phyloP scores from a whole-genome alignment of 768 basidiomycete genomes.

The Lentinula sp. region DNA sequence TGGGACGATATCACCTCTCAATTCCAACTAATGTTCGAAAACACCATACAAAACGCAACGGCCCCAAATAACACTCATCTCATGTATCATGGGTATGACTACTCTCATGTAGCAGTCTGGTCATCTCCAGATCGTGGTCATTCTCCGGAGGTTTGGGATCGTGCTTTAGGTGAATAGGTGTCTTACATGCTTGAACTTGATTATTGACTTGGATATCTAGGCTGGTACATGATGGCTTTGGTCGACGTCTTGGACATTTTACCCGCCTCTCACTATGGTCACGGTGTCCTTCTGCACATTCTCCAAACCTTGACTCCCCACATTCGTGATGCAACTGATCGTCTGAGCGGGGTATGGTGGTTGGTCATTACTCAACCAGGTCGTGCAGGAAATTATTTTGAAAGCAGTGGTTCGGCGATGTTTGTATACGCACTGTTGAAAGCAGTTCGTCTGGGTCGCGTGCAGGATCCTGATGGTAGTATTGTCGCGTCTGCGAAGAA shows the following conservation, averaged over 20 bases:
- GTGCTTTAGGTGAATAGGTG: constrained; percentile 30
- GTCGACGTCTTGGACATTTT: constrained; percentile 38
- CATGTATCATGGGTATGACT: constrained; percentile 46
- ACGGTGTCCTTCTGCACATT: constrained; percentile 23
- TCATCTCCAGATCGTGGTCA: constrained; percentile 39
- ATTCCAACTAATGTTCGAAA: constrained; percentile 36
- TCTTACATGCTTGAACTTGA: background rate
- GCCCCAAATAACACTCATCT: constrained; percentile 35
- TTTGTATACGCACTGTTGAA: constrained; percentile 41
- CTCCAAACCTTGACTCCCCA: constrained; percentile 28
- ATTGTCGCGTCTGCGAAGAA: constrained; percentile 30
- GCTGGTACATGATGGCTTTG: constrained; percentile 42
- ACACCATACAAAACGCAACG: constrained; percentile 31
- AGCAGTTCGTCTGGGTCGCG: constrained; percentile 34
- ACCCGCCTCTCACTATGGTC: constrained; percentile 23
- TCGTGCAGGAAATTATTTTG: constrained; percentile 39
- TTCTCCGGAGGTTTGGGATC: constrained; percentile 44
- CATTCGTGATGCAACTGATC: constrained; percentile 32
- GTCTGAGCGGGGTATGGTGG: constrained; percentile 39
- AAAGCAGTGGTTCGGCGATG: constrained; percentile 42
- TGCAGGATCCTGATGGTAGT: constrained; percentile 31
- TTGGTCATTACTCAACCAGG: constrained; percentile 44
- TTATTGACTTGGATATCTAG: constrained; percentile 2
- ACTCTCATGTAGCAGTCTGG: constrained; percentile 35
- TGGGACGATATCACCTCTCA: constrained; percentile 36